Base-by-base conservation (phyloP, 2,329 filamentous ascomycete species). In the Trichoderma oligosporum region DNA sequence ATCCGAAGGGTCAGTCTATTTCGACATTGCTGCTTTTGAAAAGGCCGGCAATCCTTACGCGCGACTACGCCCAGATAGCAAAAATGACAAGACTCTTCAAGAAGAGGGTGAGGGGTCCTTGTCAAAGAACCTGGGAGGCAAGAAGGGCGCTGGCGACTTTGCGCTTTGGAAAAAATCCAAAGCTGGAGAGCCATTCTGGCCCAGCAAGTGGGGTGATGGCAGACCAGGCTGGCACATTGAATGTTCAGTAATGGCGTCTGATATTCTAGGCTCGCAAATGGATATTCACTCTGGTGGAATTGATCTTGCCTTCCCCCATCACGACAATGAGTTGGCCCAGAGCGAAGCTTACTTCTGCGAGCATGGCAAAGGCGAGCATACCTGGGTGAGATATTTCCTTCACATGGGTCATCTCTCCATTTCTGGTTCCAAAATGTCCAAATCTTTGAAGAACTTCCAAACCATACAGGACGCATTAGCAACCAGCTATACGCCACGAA, bases 191-290 rank as follows among this genome's bases (percentile, higher is more conserved):
- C 93, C 93, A 0, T 88, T 84, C 63, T 97, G 93, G 93, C 79
- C 85, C 4, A 94, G 88, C 64, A 85, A 85, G 3, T 97, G 93
- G 92, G 91, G 93, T 4, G 80, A 85, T 56, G 92, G 92, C 4
- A 81, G 93, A 42, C 93, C 93, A 1, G 93, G 93, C 16, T 97
- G 93, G 93, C 93, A 97, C 68, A 97, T 97, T 67, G 92, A 97
- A 75, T 97, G 93, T 83, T 92, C 88, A 1, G 91, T 91, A 14
- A 97, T 97, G 93, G 91, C 92, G 0, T 93, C 89, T 2, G 89
- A 92, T 62, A 82, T 91, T n/a, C 76, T 97, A 1, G 92, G 92
- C 4, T 80, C 85, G 25, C 82, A 86, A 60, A 91, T 97, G 78
- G 93, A 97, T 70, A 89, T 97, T 54, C 93, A 97, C 72, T 95